These are phyloP conservation scores for Hyphodiscus hymeniophilus DNA, from an alignment of 495 filamentous ascomycete species.

Conservation along the genomic window DNA sequence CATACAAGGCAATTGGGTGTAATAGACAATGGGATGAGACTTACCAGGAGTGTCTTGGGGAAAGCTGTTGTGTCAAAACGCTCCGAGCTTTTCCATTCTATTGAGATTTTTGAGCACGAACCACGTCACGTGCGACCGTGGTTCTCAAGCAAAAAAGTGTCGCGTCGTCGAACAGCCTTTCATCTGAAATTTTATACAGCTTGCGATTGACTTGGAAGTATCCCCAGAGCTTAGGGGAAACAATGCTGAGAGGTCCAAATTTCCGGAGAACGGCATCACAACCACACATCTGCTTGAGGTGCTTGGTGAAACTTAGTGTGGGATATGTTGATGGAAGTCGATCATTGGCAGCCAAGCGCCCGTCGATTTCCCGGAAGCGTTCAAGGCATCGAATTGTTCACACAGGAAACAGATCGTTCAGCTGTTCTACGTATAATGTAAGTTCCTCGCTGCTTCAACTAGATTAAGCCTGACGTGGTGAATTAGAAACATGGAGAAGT, in stretches of 20 bases:
- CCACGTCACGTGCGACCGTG: neutral
- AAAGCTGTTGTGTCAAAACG: too few relatives aligned
- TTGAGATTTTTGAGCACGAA: too few relatives aligned
- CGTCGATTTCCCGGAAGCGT: neutral
- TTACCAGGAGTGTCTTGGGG: too few relatives aligned
- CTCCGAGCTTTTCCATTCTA: too few relatives aligned
- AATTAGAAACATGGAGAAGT: neutral
- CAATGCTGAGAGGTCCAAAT: conserved; percentile 9
- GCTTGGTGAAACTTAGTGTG: conserved; percentile 4
- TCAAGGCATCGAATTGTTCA: neutral
- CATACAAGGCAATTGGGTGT: conserved; percentile 16
- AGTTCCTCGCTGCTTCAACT: neutral
- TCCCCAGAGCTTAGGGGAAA: neutral
- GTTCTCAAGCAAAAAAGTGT: neutral
- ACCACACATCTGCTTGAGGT: conserved; percentile 18
- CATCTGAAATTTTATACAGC: neutral
- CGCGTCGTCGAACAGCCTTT: neutral
- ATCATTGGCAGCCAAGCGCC: neutral
- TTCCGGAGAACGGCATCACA: neutral
- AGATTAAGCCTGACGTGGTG: neutral
- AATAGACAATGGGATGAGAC: neutral
- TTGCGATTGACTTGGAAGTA: neutral
- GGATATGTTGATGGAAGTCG: neutral
- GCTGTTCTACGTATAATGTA: too few relatives aligned
- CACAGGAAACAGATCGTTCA: too few relatives aligned